Evolutionary conservation across 345 rosid genomes (phyloP), one percentile per base, ranked within the genome.

Genomic region (Kandelia obovata): DNA sequence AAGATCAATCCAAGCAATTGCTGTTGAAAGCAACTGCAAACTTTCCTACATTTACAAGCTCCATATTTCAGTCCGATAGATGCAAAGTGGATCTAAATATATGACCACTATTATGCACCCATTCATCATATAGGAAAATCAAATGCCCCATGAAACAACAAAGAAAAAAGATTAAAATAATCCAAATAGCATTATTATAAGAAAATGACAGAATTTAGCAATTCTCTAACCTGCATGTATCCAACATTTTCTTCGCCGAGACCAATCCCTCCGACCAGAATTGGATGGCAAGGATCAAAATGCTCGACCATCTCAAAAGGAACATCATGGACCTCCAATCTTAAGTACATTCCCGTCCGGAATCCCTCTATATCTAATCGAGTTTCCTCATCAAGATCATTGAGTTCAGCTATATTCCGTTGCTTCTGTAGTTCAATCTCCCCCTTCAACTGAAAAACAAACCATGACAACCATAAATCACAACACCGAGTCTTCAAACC

Each of bases 221-320:
- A 43, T 21, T 35, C 4, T 61, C 76, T 80, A 73, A 95, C 99
- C 97, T 95, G 99, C 99, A 95, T 95, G 78, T 83, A 92, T 71
- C 99, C 99, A 66, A 78, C 82, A 81, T 74, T 86, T 77, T 95
- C 97, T 83, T 95, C 99, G 4, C 96, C 96, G 37, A 82, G 80
- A 71, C 93, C 92, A 69, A 95, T 76, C 73, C 96, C 99, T 70
- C 97, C 96, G 62, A 92, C 89, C 71, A 95, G 68, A 77, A 90
- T 58, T 61, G 99, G 97, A 79, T 90, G 89, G 73, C 84, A 82
- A 11, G 99, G 97, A 78, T 92, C 96, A 85, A 90, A 92, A 83
- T 87, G 82, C 72, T 88, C 88, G 53, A 88, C 90, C 99, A 95
- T 92, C 85, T 95, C 97, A 68, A 68, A 95, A 61, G 99, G 94